phyloP scores from a whole-genome alignment of 1,284 basidiomycete genomes.

The Austroboletus novae-zelandiae region DNA sequence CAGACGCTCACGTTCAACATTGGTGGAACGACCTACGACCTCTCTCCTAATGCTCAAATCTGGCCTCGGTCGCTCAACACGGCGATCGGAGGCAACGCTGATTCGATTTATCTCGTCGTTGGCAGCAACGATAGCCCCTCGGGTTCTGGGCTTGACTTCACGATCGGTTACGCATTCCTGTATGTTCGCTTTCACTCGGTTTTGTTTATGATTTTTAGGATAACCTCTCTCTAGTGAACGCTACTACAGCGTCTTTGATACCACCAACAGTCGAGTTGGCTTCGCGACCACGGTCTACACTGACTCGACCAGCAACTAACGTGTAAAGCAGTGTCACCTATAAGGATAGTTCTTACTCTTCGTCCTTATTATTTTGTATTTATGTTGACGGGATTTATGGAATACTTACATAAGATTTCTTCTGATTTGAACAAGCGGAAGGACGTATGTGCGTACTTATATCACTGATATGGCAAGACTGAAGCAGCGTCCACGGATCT shows the following conservation, averaged over 20 bases:
- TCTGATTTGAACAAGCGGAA: too few species aligned
- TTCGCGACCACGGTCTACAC: not conserved
- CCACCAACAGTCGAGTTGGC: constrained; percentile 10
- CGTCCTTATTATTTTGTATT: too few species aligned
- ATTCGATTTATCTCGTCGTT: constrained; percentile 45
- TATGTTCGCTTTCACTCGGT: constrained; percentile 25
- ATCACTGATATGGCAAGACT: too few species aligned
- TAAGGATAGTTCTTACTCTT: too few species aligned
- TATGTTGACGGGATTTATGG: too few species aligned
- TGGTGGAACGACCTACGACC: constrained; percentile 33
- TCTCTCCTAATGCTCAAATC: constrained; percentile 52
- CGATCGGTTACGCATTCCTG: constrained; percentile 33
- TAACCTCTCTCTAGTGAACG: constrained; percentile 36
- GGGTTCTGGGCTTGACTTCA: constrained; percentile 29
- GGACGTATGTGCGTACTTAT: too few species aligned
- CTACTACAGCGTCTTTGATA: constrained; percentile 51
- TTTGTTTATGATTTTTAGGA: not conserved
- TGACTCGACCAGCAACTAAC: not conserved
- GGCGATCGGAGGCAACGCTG: constrained; percentile 38
- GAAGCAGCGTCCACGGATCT: too few species aligned
- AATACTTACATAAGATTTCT: too few species aligned
- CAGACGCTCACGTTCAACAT: constrained; percentile 44
- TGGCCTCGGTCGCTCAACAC: constrained; percentile 50
- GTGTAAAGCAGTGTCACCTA: too few species aligned
- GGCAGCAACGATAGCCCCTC: constrained; percentile 33